Evolutionary conservation across 2,329 filamentous ascomycete species (phyloP), one percentile per base, ranked within the genome.

Genomic region (Zasmidium citrigriseum): DNA sequence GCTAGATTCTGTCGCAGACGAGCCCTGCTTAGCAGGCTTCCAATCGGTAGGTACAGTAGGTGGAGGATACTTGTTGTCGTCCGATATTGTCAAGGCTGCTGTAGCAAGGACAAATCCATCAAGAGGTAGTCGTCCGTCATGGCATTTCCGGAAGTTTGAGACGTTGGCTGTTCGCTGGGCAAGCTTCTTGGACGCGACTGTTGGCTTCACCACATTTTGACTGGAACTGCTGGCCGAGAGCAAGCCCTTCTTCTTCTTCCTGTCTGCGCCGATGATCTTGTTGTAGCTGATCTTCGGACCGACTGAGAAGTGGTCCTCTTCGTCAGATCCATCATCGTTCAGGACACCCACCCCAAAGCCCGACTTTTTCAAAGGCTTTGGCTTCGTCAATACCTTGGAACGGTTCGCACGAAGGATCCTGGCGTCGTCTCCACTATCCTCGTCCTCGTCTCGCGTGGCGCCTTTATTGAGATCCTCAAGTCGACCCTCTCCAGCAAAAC

Each of bases 261-360:
- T 96, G 62, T 93, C 89, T 0, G 88, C 89, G 18, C 91, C 92
- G 59, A 97, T 85, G 4, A 88, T 82, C 44, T 87, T 85, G 67
- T 90, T 96, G 74, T 96, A 96, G 12, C 88, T 91, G 72, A 97
- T 96, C 65, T 87, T 89, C 0, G 95, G 95, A 0, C 93, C 93
- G 54, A 98, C 88, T 58, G 93, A 90, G 71, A 96, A 98, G 0
- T 91, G 90, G 68, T 97, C 93, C 68, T 98, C 95, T 47, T 97
- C 93, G 65, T 98, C 95, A 3, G 93, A 97, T 11, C 92, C 93
- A 20, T 88, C 95, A 65, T 97, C 93, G 68, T 98, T 97, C 47
- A 98, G 76, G 1, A 97, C 82, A 0, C 93, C 93, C 14, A 96
- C 88, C 0, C 93, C 93, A 63, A 98, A 91, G 0, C 89, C 91